Percentiles rank a stretch among this genome's conserved stretches.
Conservation (phyloP, 1,284 basidiomycete genomes). For the Dichomitus squalens region DNA sequence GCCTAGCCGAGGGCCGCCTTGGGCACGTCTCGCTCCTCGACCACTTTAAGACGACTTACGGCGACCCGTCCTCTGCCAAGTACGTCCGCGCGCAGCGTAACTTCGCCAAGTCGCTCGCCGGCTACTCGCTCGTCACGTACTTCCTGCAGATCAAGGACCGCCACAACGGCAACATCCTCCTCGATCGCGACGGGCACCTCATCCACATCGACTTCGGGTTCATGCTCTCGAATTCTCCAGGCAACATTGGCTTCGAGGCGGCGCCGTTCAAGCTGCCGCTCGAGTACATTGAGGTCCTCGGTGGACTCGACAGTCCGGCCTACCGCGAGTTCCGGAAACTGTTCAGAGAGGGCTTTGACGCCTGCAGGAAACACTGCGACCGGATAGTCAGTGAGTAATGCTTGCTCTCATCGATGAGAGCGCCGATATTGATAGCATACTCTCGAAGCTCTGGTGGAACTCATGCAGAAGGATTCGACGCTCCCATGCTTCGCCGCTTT, state of each 20-base stretch:
- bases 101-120: conserved; percentile 94
- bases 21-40: conserved; percentile 88
- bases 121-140: conserved; percentile 94
- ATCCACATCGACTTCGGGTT: conserved; percentile 99
- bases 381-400: conserved; percentile 84
- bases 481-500: conserved; percentile 92
- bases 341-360: conserved; percentile 93
- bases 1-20: conserved; percentile 78
- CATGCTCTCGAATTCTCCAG: conserved; percentile 96
- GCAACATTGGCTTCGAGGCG: conserved; percentile 97
- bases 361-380: conserved; percentile 95
- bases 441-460: conserved; percentile 80
- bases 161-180: conserved; percentile 97
- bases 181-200: conserved; percentile 93
- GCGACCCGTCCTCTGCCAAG: conserved; percentile 84
- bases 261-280: conserved; percentile 96
- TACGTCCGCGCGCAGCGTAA: conserved; percentile 87
- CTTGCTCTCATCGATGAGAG: not conserved
- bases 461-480: conserved; percentile 96
- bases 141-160: conserved; percentile 98
- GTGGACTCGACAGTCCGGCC: conserved; percentile 79
- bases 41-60: conserved; percentile 91
- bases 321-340: conserved; percentile 87
- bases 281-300: conserved; percentile 97
- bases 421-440: not conserved